Conservation (phyloP, 1,284 basidiomycete genomes). For the Pyrrhoderma lamaoense region DNA sequence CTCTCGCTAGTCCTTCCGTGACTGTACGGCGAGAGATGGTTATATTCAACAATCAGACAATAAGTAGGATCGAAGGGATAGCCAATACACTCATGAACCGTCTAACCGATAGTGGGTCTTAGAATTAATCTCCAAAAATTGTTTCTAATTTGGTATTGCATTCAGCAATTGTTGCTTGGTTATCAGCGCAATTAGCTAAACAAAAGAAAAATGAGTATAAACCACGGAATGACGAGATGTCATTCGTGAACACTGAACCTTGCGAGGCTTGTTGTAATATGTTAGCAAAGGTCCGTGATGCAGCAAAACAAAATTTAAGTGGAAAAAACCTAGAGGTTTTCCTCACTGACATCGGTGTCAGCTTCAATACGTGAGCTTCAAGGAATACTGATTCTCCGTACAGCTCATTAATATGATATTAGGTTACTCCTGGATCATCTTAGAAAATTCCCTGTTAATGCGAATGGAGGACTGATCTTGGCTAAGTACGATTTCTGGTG, state of each 20-base stretch:
- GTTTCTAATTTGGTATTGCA: conserved; percentile 3
- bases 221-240: conserved; percentile 91
- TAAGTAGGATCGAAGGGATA: conserved; percentile 83
- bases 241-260: conserved; percentile 96
- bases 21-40: conserved; percentile 91
- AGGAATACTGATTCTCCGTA: background rate
- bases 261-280: conserved; percentile 85
- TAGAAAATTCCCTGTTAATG: conserved; percentile 93
- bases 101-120: conserved; percentile 67
- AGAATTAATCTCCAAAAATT: conserved; percentile 4
- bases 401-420: background rate
- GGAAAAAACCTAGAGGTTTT: conserved; percentile 92
- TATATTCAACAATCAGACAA: conserved; percentile 86
- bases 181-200: conserved; percentile 71
- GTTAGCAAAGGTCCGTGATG: conserved; percentile 75
- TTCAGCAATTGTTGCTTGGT: conserved; percentile 63
- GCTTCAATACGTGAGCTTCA: conserved; percentile 69
- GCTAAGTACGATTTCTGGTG: conserved; percentile 79
- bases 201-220: conserved; percentile 98
- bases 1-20: conserved; percentile 80
- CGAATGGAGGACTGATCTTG: conserved; percentile 95
- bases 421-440: conserved; percentile 92
- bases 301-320: conserved; percentile 66
- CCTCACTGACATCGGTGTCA: conserved; percentile 88
- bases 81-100: conserved; percentile 82